Percentiles rank a stretch among this genome's conserved stretches.
phyloP scores from a whole-genome alignment of 768 basidiomycete species.

The Pleurotus eryngii region DNA sequence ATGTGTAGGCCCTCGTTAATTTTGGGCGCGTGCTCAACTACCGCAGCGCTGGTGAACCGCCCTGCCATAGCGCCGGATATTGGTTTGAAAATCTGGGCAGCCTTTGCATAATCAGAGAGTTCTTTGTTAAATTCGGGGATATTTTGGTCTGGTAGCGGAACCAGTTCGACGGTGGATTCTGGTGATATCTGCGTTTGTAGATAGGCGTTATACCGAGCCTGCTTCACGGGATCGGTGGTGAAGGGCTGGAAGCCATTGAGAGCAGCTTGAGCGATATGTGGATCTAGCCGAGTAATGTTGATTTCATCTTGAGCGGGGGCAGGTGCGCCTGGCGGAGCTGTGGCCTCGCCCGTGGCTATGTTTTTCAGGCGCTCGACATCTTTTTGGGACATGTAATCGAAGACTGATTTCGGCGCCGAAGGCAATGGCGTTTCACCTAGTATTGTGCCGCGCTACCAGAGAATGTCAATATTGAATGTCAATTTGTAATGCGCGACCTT shows the following conservation, averaged over 20 bases:
- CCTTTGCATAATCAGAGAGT: constrained; percentile 80
- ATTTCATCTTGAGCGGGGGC: constrained; percentile 25
- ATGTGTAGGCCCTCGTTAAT: constrained; percentile 67
- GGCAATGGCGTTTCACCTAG: constrained; percentile 80
- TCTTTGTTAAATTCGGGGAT: constrained; percentile 78
- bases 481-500: constrained; percentile 17
- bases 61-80: constrained; percentile 90
- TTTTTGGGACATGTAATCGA: constrained; percentile 92
- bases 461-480: not conserved
- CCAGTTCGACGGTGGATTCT: constrained; percentile 43
- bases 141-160: constrained; percentile 53
- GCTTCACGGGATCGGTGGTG: constrained; percentile 68
- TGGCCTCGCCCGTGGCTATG: constrained; percentile 36
- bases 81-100: constrained; percentile 89
- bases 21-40: constrained; percentile 64
- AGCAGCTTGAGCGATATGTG: constrained; percentile 82
- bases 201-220: constrained; percentile 82
- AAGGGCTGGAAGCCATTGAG: constrained; percentile 91
- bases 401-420: constrained; percentile 75
- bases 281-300: constrained; percentile 61
- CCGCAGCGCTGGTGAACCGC: constrained; percentile 82
- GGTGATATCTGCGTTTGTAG: constrained; percentile 67
- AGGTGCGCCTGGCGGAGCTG: constrained; percentile 21
- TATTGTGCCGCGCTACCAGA: constrained; percentile 69
- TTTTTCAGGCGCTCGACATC: constrained; percentile 81